A percentile compares a stretch with the other conserved stretches of the same genome.
Conservation (phyloP, 495 filamentous ascomycete genomes). For the Penicillium paxilli region DNA sequence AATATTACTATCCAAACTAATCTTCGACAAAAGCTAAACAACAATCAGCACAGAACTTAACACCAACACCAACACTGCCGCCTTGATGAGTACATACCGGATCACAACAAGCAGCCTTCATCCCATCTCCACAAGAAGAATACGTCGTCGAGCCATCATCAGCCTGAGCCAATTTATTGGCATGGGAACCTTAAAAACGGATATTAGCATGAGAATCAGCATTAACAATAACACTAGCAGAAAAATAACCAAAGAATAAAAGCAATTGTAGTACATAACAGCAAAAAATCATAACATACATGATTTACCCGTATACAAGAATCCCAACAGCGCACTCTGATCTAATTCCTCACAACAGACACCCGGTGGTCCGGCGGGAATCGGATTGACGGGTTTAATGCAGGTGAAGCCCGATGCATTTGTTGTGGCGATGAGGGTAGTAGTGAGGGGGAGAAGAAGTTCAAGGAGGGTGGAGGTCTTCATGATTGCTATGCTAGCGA, state of each 20-base stretch:
- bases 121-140: slow-evolving; percentile 3
- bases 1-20: neutral
- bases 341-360: slow-evolving; percentile 10
- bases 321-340: slow-evolving; percentile 1
- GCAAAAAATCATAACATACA: slow-evolving; percentile 6
- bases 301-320: slow-evolving; percentile 8
- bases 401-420: slow-evolving; percentile 9
- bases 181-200: slow-evolving; percentile 1
- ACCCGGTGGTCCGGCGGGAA: slow-evolving; percentile 11
- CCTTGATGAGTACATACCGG: slow-evolving; percentile 5
- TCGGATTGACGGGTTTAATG: slow-evolving; percentile 16
- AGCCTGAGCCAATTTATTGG: slow-evolving; percentile 5
- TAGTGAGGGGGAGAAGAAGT: no score
- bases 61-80: neutral
- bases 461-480: neutral
- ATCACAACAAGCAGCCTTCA: slow-evolving; percentile 13
- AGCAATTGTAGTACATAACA: no score
- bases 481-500: neutral
- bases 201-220: neutral
- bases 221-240: no score
- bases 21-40: neutral
- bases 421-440: neutral
- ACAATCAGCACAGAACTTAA: neutral
- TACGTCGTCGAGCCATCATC: slow-evolving; percentile 11
- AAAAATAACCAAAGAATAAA: no score